These are phyloP conservation scores for Chalciporus piperatus DNA, from an alignment of 768 basidiomycete genomes.

Conservation along the genomic window DNA sequence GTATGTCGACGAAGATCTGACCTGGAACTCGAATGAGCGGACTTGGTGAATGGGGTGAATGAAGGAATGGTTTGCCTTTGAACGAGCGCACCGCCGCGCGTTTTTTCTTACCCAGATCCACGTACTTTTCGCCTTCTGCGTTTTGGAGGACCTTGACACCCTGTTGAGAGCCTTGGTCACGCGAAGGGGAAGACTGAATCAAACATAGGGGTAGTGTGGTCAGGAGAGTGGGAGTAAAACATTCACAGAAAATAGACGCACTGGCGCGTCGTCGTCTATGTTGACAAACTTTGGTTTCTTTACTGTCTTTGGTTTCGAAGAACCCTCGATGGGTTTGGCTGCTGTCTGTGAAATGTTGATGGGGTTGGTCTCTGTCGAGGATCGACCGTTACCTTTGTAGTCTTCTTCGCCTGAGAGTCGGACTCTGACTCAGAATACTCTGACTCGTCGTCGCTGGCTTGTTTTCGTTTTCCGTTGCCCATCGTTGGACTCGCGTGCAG, in stretches of 20 bases:
- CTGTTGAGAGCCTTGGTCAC: constrained; percentile 1
- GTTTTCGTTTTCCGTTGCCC: constrained; percentile 19
- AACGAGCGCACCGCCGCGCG: constrained; percentile 55
- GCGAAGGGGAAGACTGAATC: constrained; percentile 11
- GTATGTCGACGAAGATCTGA: constrained; percentile 60
- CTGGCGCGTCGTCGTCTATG: not conserved
- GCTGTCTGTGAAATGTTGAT: not conserved
- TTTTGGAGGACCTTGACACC: constrained; percentile 15
- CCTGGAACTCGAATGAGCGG: constrained; percentile 39
- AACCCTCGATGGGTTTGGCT: constrained; percentile 7
- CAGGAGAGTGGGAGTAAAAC: not conserved
- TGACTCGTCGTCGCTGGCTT: constrained; percentile 15
- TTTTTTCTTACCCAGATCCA: constrained; percentile 72
- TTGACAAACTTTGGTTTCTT: constrained; percentile 38
- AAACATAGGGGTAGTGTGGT: constrained; percentile 18
- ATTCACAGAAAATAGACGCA: not conserved
- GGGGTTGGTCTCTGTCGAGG: not conserved
- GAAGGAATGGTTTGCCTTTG: constrained; percentile 36
- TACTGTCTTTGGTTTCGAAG: constrained; percentile 17
- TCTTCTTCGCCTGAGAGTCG: constrained; percentile 8
- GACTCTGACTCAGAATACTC: constrained; percentile 16
- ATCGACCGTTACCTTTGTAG: constrained; percentile 10
- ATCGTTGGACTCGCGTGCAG: constrained; percentile 3
- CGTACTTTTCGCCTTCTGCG: constrained; percentile 41
- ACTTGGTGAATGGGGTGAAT: not conserved